Base-by-base conservation (phyloP, 2,329 filamentous ascomycete species). In the Leptographium flavum region DNA sequence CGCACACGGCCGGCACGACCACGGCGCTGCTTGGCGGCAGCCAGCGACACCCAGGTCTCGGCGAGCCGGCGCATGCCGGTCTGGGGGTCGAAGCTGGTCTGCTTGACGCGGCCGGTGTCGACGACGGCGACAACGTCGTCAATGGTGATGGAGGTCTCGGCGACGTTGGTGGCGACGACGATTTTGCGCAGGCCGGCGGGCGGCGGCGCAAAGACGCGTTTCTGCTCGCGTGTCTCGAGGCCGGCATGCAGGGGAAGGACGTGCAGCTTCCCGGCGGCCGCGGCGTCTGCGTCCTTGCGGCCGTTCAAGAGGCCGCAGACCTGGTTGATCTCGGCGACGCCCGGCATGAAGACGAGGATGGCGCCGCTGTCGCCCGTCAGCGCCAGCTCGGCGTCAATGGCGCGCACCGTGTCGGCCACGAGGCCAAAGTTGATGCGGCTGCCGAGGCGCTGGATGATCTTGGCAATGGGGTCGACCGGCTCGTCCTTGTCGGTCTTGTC, bases 71-170 rank as follows among this genome's bases (percentile, higher is more conserved):
- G 83, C 80, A 96, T 94, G 58, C 94, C 94, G 59, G 83, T 94
- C 50, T 82, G 75, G 0, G 87, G 78, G 59, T 96, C 92, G 55
- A 88, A 96, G 58, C 85, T 90, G 0, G 88, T 98, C 62, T 98
- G 90, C 58, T 98, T 98, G 48, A 98, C 92, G 44, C 87, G 81
- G 25, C 92, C 92, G 11, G 83, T 92, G 60, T 98, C 92, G 51
- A 98, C 90, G 39, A 98, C 92, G 2, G 86, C 90, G 3, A 96
- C 84, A 44, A 98, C 85, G 58, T 98, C 92, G 58, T 95, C 88
- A 49, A 98, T 98, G 0, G 92, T 98, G 59, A 98, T 96, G 2
- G 92, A 96, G 0, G 92, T 98, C 61, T 98, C 92, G 2, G 92
- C 92, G 3, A 98, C 90, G 56, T 98, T 98, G 38, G 92, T 98